Evolutionary conservation across 345 rosid genomes (phyloP).

Genomic region (Bruguiera gymnorhiza): DNA sequence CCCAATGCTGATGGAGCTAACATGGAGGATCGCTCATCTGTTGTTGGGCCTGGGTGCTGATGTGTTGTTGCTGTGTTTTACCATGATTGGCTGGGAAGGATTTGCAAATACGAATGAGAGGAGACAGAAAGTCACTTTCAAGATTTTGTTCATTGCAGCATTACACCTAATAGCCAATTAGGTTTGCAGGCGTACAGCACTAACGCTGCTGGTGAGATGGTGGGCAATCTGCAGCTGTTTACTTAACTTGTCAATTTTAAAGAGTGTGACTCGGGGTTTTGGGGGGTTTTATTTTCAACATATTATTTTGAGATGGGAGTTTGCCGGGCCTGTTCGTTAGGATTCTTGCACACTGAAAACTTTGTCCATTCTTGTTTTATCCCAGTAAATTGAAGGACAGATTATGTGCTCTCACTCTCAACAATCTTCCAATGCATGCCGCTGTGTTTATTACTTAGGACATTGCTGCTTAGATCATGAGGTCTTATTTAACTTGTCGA

Average conservation of each 20-base stretch:
- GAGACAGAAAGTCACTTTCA: constrained; percentile 4
- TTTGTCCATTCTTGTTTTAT: constrained; percentile 4
- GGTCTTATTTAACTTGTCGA: no score
- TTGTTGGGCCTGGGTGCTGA: constrained; percentile 70
- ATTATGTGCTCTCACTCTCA: background rate
- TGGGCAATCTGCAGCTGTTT: constrained; percentile 5
- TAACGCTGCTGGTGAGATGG: constrained; percentile 3
- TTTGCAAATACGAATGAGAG: background rate
- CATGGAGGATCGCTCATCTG: constrained; percentile 61
- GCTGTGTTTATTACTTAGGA: no score
- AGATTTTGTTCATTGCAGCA: constrained; percentile 11
- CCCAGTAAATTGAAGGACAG: constrained; percentile 1
- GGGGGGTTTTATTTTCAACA: constrained; percentile 7
- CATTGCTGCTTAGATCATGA: no score
- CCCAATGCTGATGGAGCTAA: constrained; percentile 42
- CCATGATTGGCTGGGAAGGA: background rate
- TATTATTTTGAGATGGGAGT: constrained; percentile 8
- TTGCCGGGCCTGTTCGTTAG: constrained; percentile 16
- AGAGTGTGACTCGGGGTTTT: constrained; percentile 15
- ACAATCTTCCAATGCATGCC: no score
- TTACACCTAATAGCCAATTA: constrained; percentile 8
- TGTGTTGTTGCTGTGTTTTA: background rate
- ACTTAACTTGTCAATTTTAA: constrained; percentile 13
- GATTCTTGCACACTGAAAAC: constrained; percentile 2
- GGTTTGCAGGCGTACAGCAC: constrained; percentile 5